Evolutionary conservation across 768 basidiomycete genomes (phyloP).

Genomic region (Kondoa malvinella): DNA sequence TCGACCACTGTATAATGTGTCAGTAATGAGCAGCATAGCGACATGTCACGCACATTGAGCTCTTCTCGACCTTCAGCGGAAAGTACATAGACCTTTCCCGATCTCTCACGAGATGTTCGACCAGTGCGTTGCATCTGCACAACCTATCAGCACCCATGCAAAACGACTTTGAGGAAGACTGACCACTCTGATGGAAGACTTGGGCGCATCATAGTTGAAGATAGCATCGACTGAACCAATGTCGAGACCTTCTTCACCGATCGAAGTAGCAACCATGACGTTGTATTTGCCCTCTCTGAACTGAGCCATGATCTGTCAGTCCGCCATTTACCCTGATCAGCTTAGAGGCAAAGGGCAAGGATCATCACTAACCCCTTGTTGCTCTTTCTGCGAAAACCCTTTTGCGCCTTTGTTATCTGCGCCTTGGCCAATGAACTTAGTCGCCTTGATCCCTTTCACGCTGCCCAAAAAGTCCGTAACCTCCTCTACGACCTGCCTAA

Average conservation of each 20-base stretch:
- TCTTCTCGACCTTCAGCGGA: constrained; percentile 85
- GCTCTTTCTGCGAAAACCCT: constrained; percentile 79
- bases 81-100: constrained; percentile 75
- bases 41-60: constrained; percentile 36
- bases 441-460: constrained; percentile 52
- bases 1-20: constrained; percentile 55
- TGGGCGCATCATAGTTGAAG: constrained; percentile 89
- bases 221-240: constrained; percentile 96
- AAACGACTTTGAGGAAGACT: constrained; percentile 23
- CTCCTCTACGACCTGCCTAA: constrained; percentile 75
- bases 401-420: constrained; percentile 67
- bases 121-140: constrained; percentile 82
- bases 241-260: constrained; percentile 95
- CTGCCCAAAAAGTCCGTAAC: constrained; percentile 62
- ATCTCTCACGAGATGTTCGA: constrained; percentile 79
- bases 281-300: constrained; percentile 82
- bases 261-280: constrained; percentile 82
- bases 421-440: constrained; percentile 79
- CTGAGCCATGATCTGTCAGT: constrained; percentile 53
- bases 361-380: constrained; percentile 49
- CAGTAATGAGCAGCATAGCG: neutral
- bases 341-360: neutral
- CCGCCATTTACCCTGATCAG: neutral
- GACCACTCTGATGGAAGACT: constrained; percentile 92
- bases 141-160: neutral